Base-by-base conservation (phyloP, 75 land plant genomes). In the Gnetum montanum region DNA sequence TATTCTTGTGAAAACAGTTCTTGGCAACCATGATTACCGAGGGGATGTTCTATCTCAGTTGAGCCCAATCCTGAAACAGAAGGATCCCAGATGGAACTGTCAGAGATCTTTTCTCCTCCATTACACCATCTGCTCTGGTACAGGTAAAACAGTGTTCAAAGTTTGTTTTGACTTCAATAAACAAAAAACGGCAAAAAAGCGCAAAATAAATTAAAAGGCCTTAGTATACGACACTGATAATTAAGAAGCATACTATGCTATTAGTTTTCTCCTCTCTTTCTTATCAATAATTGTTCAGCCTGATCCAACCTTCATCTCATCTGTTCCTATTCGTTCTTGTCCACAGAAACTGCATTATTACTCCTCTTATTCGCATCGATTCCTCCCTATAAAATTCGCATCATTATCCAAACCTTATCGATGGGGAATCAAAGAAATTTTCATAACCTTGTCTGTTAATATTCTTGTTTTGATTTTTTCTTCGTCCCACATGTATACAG, bases 21-120 rank as follows among this genome's bases (percentile, higher is more conserved):
- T 73, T 46, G 73, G 76, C 3, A 73, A 69, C 34, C 76, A 73
- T 62, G 76, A 73, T 40, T 73, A 75, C 46, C 37, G 57, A 62
- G 78, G 78, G 31, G 63, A 74, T 54, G 69, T 46, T 31, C 45
- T 56, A 27, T 50, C 70, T 24, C 78, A 72, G 57, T 25, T 75
- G 10, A 60, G 55, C 31, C 29, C 43, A 15, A 28, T n/a, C 8
- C 54, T 75, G 8, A 49, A 35, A 13, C 55, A 49, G 4, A 22
- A 57, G 27, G 76, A 73, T 72, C 38, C 18, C 4, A 35, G 76
- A 34, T 73, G 76, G 76, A 43, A 47, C 24, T 69, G 73, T 33
- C 55, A 57, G 23, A 65, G 73, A 24, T 44, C 64, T 11, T 73
- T 43, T 58, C 50, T 57, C 23, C 24, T 73, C 38, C 59, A 62